Percentiles rank a stretch among this genome's conserved stretches.
These are phyloP conservation scores for Chenopodium formosanum DNA, from an alignment of 148 eudicot genomes.

Conservation along the genomic window DNA sequence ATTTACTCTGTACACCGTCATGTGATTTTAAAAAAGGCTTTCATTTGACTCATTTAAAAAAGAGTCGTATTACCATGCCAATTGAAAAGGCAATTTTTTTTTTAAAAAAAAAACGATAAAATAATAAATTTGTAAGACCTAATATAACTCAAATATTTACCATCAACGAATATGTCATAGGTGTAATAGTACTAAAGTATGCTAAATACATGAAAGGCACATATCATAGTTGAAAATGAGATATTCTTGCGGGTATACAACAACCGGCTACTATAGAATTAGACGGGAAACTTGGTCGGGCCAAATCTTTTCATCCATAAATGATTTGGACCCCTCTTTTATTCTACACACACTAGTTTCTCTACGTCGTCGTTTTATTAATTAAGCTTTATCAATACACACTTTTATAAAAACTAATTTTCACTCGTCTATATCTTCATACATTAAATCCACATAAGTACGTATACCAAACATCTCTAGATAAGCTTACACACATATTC, in stretches of 20 bases:
- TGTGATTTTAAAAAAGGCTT: too few species aligned
- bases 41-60: too few species aligned
- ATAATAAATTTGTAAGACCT: too few species aligned
- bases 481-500: not conserved
- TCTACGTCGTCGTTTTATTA: too few species aligned
- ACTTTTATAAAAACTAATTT: not conserved
- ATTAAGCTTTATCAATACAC: not conserved
- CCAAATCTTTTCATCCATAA: constrained; percentile 28
- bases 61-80: too few species aligned
- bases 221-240: constrained; percentile 20
- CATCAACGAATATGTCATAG: too few species aligned
- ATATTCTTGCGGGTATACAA: constrained; percentile 26
- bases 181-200: not conserved
- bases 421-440: not conserved
- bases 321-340: constrained; percentile 3
- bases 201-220: constrained; percentile 19
- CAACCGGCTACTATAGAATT: constrained; percentile 14
- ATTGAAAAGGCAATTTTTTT: too few species aligned
- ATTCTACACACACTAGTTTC: not conserved
- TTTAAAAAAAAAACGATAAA: too few species aligned
- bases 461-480: not conserved
- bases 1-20: too few species aligned
- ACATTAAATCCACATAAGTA: not conserved
- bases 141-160: too few species aligned
- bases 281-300: constrained; percentile 28